Percentiles rank a stretch among this genome's conserved stretches.
These are phyloP conservation scores for Mortierella sp. DNA, from an alignment of 371 early-diverging fungal genomes.

Conservation along the genomic window DNA sequence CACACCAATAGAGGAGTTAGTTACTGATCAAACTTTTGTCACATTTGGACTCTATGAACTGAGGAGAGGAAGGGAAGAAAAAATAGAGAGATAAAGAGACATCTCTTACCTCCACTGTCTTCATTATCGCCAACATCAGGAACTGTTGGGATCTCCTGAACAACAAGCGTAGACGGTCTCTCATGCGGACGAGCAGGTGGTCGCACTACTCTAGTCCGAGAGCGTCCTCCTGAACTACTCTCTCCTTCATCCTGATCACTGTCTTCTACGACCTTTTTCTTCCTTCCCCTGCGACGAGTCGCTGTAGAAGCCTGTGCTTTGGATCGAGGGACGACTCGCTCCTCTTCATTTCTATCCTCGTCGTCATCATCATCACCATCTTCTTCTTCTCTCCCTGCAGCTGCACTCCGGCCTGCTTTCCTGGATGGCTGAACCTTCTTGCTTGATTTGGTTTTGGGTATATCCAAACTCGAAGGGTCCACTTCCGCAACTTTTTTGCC, in stretches of 20 bases:
- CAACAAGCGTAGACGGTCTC: slow-evolving; percentile 2
- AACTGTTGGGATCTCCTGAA: slow-evolving; percentile 32
- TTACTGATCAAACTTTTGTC: too few relatives aligned
- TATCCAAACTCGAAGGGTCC: not conserved
- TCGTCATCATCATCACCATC: not conserved
- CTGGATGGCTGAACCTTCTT: too few relatives aligned
- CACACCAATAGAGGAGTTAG: too few relatives aligned
- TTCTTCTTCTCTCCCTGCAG: not conserved
- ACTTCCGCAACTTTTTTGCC: slow-evolving; percentile 9
- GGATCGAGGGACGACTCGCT: slow-evolving; percentile 5
- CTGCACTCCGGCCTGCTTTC: not conserved
- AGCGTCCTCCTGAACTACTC: not conserved
- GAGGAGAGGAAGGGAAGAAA: not conserved
- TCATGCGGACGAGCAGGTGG: not conserved
- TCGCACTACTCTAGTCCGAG: too few relatives aligned
- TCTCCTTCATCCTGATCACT: not conserved
- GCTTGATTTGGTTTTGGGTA: not conserved
- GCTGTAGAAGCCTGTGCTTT: not conserved
- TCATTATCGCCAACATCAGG: slow-evolving; percentile 24
- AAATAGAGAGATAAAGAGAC: not conserved
- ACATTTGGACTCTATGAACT: too few relatives aligned
- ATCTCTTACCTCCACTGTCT: slow-evolving; percentile 16
- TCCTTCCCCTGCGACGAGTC: not conserved
- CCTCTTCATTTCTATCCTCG: not conserved
- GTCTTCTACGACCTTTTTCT: not conserved